Evolutionary conservation across 1,284 basidiomycete species (phyloP), one percentile per base, ranked within the genome.

Genomic region (Puccinia polysora): DNA sequence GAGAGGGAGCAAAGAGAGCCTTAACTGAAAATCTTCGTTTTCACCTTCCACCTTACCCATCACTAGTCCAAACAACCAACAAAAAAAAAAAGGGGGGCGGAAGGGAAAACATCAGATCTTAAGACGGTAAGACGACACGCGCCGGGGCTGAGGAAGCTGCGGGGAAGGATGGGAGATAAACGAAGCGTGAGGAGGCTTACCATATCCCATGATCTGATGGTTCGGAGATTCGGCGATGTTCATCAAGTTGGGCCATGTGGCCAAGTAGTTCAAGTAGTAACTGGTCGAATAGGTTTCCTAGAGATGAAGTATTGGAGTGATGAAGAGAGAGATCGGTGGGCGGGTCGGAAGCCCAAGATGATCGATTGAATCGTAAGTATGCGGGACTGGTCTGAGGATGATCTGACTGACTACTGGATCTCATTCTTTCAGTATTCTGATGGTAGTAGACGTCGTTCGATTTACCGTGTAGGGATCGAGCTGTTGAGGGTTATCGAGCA

Each of bases 31-130:
- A 90, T 77, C 92, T 90, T 1, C 80, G 74, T 0, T 83, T 82
- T 14, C 80, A 74, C 4, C 91, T 90, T 80, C 93, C 91, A 0
- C 89, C 89, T 78, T 92, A 93, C 36, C 90, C 91, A 72, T 93
- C 82, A 71, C 92, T 91, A 92, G 73, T 34, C 25, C 20, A 23
- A 43, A 23, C 18, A 30, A 2, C 2, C 23, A 6, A 47, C 50
- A 40, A 59, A 49, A 8, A 47, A 25, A 43, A n/a, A n/a, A n/a
- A n/a, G n/a, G n/a, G n/a, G n/a, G n/a, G n/a, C n/a, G n/a, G n/a
- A n/a, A n/a, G n/a, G n/a, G n/a, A n/a, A n/a, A n/a, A n/a, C n/a
- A n/a, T n/a, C n/a, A n/a, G n/a, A n/a, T n/a, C n/a, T n/a, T n/a
- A n/a, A n/a, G n/a, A n/a, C n/a, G n/a, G n/a, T n/a, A n/a, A n/a